Conservation (phyloP, 1,139 yeast genomes). For the Candida frijolesensis region DNA sequence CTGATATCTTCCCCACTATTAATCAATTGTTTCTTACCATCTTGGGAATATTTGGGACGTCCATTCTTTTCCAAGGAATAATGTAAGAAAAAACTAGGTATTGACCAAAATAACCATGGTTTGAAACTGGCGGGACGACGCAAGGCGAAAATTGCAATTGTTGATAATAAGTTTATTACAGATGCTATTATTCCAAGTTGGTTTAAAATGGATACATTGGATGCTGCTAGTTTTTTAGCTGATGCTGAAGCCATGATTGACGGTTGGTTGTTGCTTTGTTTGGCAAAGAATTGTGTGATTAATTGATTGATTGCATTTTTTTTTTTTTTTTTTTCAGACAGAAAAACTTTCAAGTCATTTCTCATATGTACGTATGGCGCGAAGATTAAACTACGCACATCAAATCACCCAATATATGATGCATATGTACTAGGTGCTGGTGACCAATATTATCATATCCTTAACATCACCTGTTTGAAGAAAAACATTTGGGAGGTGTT, state of each 20-base stretch:
- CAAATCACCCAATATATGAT: too few relatives aligned
- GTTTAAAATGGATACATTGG: constrained; percentile 56
- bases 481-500: too few relatives aligned
- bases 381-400: too few relatives aligned
- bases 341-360: too few relatives aligned
- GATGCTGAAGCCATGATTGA: constrained; percentile 45
- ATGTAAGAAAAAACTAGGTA: constrained; percentile 60
- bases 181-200: constrained; percentile 54
- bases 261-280: neutral
- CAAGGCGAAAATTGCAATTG: constrained; percentile 44
- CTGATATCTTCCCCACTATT: constrained; percentile 66
- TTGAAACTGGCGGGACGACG: constrained; percentile 56
- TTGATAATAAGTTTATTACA: constrained; percentile 42
- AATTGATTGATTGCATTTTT: neutral
- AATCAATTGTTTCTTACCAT: constrained; percentile 34
- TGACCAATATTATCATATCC: too few relatives aligned
- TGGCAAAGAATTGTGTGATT: neutral
- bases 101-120: constrained; percentile 55
- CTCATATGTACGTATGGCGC: too few relatives aligned
- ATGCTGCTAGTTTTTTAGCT: constrained; percentile 67
- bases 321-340: neutral
- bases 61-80: constrained; percentile 65
- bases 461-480: too few relatives aligned
- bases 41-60: constrained; percentile 53
- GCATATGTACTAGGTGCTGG: too few relatives aligned